These are phyloP conservation scores for Aspergillus leporis DNA, from an alignment of 495 filamentous ascomycete genomes.

Conservation along the genomic window DNA sequence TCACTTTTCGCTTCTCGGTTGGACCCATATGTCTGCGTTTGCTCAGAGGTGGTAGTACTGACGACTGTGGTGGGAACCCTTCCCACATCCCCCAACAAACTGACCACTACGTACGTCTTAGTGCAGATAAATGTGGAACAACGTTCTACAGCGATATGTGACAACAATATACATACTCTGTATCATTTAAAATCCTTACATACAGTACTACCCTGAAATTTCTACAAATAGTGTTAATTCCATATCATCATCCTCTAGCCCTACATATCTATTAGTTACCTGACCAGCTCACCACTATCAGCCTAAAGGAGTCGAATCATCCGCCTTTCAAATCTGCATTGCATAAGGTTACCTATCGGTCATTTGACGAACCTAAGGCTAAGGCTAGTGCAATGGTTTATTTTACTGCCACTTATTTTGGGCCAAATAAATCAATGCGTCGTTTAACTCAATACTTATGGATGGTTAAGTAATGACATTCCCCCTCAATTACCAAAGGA, in stretches of 20 bases:
- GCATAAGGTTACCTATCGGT: slow-evolving; percentile 7
- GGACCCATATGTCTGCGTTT: slow-evolving; percentile 8
- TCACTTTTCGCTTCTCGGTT: slow-evolving; percentile 16
- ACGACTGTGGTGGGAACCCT: neutral
- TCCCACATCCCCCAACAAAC: neutral
- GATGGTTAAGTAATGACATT: no score
- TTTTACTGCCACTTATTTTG: neutral
- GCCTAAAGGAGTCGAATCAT: neutral
- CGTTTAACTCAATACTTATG: no score
- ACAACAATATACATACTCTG: no score
- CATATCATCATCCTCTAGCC: no score
- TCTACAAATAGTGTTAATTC: no score
- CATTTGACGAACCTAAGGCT: neutral
- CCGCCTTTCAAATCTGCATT: slow-evolving; percentile 4
- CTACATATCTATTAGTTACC: no score
- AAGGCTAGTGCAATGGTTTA: slow-evolving; percentile 5
- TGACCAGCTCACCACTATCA: no score
- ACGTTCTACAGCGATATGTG: neutral
- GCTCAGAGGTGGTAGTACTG: neutral
- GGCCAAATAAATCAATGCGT: neutral
- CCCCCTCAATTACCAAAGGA: no score
- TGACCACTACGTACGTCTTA: neutral
- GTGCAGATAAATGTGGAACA: neutral
- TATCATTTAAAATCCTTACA: no score
- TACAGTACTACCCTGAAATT: no score